Evolutionary conservation across 352 stramenopile species (phyloP), one percentile per base, ranked within the genome.

Genomic region (Phytophthora cajani): DNA sequence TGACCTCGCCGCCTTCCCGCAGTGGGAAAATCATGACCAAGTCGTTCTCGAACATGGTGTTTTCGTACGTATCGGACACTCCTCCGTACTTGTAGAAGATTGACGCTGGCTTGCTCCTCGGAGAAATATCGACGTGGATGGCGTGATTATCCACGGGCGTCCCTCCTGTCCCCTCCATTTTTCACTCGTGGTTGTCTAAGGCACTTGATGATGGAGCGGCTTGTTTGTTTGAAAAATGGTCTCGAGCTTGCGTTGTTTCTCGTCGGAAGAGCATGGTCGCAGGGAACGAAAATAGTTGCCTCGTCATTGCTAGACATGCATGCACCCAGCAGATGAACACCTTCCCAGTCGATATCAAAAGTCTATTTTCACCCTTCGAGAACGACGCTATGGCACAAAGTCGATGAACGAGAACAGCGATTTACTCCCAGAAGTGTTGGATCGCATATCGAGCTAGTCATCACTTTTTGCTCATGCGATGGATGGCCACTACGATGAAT

Each of bases 11-110:
- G 52, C 79, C 79, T 49, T 84, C 70, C 23, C 81, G 82, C 21
- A 79, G 73, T 10, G 83, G 73, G 54, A 93, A 93, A 64, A 93
- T 87, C 80, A 93, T 81, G 53, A 93, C 85, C 47, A 91, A 72
- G 53, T 93, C 85, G 64, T 85, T 76, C 50, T 83, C 83, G 71
- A 88, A 92, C 58, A 91, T 56, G 25, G 73, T 77, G 53, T 88
- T 87, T 52, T 86, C 77, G 33, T 78, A 80, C 25, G 52, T 58
- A 25, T 69, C 62, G 7, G 62, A 74, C 9, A 53, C 69, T 16
- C 46, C 64, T 38, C 47, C 57, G 46, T 46, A 62, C 23, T 71
- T 72, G 51, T 66, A 30, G n/a, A 77, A 74, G 21, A 79, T 77
- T n/a, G 73, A 74, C 27, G 67, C 50, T 16, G 62, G 23, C 56